A percentile compares a stretch with the other conserved stretches of the same genome.
Evolutionary conservation across 768 basidiomycete species (phyloP).

Genomic region (Ramaria sp.): DNA sequence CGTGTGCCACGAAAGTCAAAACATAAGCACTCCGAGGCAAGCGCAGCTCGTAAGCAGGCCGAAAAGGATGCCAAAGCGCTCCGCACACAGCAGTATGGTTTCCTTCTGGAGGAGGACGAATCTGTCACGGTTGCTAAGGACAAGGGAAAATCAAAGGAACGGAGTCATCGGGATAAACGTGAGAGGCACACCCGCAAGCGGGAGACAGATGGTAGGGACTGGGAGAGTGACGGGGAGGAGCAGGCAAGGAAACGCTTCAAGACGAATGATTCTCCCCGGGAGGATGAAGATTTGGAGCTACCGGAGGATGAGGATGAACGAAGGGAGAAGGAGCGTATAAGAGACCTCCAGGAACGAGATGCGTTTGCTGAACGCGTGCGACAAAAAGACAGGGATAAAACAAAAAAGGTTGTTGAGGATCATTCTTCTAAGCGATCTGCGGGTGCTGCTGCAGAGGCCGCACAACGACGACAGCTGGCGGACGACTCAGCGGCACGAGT

Average conservation of each 20-base stretch:
- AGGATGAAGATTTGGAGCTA: slow-evolving; percentile 27
- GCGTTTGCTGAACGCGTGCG: slow-evolving; percentile 86
- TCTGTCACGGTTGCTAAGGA: slow-evolving; percentile 25
- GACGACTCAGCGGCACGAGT: slow-evolving; percentile 51
- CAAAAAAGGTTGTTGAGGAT: slow-evolving; percentile 88
- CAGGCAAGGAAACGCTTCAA: slow-evolving; percentile 41
- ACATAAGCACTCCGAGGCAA: slow-evolving; percentile 40
- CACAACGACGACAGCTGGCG: slow-evolving; percentile 67
- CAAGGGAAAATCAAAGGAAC: slow-evolving; percentile 28
- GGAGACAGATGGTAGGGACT: slow-evolving; percentile 70
- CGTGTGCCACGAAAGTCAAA: slow-evolving; percentile 74
- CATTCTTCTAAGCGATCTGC: slow-evolving; percentile 61
- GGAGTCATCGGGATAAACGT: slow-evolving; percentile 14
- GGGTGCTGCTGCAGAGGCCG: slow-evolving; percentile 74
- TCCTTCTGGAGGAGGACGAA: slow-evolving; percentile 74
- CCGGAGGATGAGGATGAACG: slow-evolving; percentile 64
- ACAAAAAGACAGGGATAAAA: slow-evolving; percentile 71
- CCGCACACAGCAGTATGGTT: slow-evolving; percentile 62
- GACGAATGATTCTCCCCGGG: slow-evolving; percentile 24
- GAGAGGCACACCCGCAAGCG: slow-evolving; percentile 68
- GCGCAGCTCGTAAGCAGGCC: slow-evolving; percentile 47
- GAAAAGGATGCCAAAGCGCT: slow-evolving; percentile 68
- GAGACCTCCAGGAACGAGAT: slow-evolving; percentile 82
- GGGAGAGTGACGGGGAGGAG: slow-evolving; percentile 90
- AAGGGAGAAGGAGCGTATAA: slow-evolving; percentile 60